Evolutionary conservation across 83 land plant species (phyloP), one percentile per base, ranked within the genome.

Genomic region (Larix sibirica): DNA sequence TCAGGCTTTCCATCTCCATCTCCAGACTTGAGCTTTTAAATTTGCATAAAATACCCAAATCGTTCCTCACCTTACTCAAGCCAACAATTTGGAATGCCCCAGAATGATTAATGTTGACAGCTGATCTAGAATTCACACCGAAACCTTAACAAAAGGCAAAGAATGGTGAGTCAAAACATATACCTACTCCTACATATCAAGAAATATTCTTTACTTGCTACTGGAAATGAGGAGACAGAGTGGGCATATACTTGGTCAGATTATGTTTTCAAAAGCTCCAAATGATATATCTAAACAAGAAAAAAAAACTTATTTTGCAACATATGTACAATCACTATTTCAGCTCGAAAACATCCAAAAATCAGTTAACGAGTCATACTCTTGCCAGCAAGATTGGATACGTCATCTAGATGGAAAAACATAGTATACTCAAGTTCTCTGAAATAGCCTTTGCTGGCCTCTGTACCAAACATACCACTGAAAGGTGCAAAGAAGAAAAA

Each of bases 371-470:
- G 33, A n/a, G 23, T 20, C 62, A 17, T 77, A 77, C 79, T 58
- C 54, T 58, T 77, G 62, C 56, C 79, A 26, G 69, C 75, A 61
- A 80, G 66, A 60, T 75, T 80, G 66, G 81, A 79, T 36, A 85
- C 80, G 82, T 83, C 88, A 50, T 84, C 88, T 63, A 84, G 58
- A 40, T 81, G 85, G 83, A 88, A 69, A 40, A 87, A 88, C 75
- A 80, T 71, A n/a, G 88, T 60, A 75, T 90, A 88, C 42, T 88
- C 90, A 58, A 86, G 85, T 8, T 82, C 67, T 8, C 85, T 82
- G 71, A 82, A 80, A 3, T 73, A 84, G 14, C 64, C 75, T 17
- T 61, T 38, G 77, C 77, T 84, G 7, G 77, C 88, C 26, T 90
- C 90, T 77, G 90, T 82, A 44, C 84, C 86, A 82, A 50, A 76